Conservation (phyloP, 768 basidiomycete species). For the Pleurotus platypus region DNA sequence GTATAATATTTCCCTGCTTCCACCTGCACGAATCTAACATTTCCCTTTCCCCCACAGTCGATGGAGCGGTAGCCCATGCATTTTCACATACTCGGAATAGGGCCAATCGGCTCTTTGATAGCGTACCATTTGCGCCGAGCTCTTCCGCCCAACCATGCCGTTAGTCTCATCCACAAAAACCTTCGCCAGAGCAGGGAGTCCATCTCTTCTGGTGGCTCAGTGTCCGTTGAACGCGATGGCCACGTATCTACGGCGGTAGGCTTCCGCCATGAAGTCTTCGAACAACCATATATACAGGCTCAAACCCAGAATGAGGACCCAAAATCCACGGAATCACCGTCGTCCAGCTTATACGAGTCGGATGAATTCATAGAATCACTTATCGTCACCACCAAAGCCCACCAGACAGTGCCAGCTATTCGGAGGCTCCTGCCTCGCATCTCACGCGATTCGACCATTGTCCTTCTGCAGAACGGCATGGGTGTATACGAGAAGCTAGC, state of each 20-base stretch:
- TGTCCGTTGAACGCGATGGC: slow-evolving; percentile 52
- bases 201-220: slow-evolving; percentile 25
- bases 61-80: slow-evolving; percentile 41
- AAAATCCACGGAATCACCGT: slow-evolving; percentile 6
- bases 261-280: slow-evolving; percentile 49
- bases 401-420: slow-evolving; percentile 57
- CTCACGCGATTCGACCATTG: slow-evolving; percentile 67
- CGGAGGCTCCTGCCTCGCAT: slow-evolving; percentile 59
- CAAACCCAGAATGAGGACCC: neutral
- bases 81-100: slow-evolving; percentile 75
- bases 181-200: slow-evolving; percentile 30
- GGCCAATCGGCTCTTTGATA: slow-evolving; percentile 79
- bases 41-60: too few species aligned
- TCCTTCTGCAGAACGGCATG: slow-evolving; percentile 94
- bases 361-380: slow-evolving; percentile 62
- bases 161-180: slow-evolving; percentile 70
- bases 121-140: slow-evolving; percentile 72
- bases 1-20: too few species aligned
- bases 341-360: slow-evolving; percentile 8
- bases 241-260: slow-evolving; percentile 33
- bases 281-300: slow-evolving; percentile 9
- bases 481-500: slow-evolving; percentile 77
- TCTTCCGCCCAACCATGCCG: slow-evolving; percentile 44
- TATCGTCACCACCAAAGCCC: slow-evolving; percentile 79
- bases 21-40: too few species aligned